Conservation (phyloP, 2,329 filamentous ascomycete species). For the Exserohilum rostratum region DNA sequence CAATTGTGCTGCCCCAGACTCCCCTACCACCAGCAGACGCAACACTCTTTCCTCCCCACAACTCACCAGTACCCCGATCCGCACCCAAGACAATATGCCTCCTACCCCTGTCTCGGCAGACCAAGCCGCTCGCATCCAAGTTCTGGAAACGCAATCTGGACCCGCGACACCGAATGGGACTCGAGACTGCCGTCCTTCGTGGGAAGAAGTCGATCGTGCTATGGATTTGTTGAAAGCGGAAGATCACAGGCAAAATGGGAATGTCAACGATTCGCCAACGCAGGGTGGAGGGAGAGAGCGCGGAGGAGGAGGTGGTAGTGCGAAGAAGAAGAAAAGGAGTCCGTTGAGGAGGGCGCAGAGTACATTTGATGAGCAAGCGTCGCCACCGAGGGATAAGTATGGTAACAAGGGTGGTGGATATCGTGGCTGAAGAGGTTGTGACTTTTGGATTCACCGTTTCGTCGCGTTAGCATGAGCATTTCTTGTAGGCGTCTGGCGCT, state of each 20-base stretch:
- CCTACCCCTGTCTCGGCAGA: conserved; percentile 24
- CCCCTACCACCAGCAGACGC: conserved; percentile 6
- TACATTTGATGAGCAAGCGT: conserved; percentile 37
- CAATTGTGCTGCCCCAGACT: conserved; percentile 30
- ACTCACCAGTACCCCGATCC: conserved; percentile 18
- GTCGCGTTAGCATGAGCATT: too few relatives aligned
- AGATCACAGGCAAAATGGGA: conserved; percentile 19
- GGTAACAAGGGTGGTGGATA: too few relatives aligned
- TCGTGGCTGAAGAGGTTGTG: too few relatives aligned
- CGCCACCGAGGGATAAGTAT: too few relatives aligned
- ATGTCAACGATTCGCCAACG: not conserved
- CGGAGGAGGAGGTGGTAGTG: not conserved
- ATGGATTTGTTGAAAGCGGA: conserved; percentile 42
- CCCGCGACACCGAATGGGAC: conserved; percentile 53
- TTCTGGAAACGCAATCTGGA: conserved; percentile 51
- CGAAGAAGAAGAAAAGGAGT: conserved; percentile 33
- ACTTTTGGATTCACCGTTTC: too few relatives aligned
- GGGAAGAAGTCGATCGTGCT: conserved; percentile 46
- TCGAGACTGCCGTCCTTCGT: conserved; percentile 45
- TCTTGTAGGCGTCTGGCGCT: too few relatives aligned
- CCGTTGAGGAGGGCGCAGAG: conserved; percentile 42
- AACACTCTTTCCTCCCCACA: not conserved
- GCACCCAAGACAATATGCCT: not conserved
- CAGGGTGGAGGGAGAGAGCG: not conserved
- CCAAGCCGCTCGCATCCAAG: conserved; percentile 36